Base-by-base conservation (phyloP, 192 early-diverging fungal genomes). In the Coemansia sp. region DNA sequence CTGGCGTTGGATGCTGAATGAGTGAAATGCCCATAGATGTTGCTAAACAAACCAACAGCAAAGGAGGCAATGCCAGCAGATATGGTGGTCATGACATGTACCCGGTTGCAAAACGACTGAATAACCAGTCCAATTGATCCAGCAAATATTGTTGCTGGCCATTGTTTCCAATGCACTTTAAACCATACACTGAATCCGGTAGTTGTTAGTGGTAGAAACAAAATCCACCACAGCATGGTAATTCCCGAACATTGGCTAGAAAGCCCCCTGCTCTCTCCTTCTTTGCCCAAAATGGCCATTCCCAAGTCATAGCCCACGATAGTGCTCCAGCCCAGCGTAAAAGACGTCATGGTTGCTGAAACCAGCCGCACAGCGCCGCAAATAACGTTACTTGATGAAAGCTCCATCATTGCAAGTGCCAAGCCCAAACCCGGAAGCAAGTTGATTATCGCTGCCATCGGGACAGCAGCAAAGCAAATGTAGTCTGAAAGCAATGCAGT, bases 361-460 rank as follows among this genome's bases (percentile, higher is more conserved):
- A 91, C 80, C 60, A 92, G 67, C 11, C 88, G 79, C 3, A 95
- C 87, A 0, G 86, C 82, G 13, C 93, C 93, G 33, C 86, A 89
- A 26, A 93, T 82, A 50, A 92, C 72, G 57, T 95, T 95, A 41
- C 87, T 81, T 0, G 90, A 87, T 0, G 87, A 80, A 18, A 94
- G 61, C 61, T 94, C 92, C 70, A 91, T 83, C 63, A 95, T 86
- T 12, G 86, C 62, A 51, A 86, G 68, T 0, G 91, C 93, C 33
- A 94, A 63, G 3, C 83, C 64, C 35, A 92, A 70, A 5, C 93
- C 93, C 14, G 85, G 82, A 8, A 86, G 61, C n/a, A 83, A 43
- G 47, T 82, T 73, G 10, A 88, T 80, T 30, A 79, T 77, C 4
- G 83, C 81, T 0, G 84, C 77, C 20, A 87, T 62, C 0, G 81